Evolutionary conservation across 805 yeast genomes (phyloP), one percentile per base, ranked within the genome.

Genomic region (Saccharomycopsis sp.): DNA sequence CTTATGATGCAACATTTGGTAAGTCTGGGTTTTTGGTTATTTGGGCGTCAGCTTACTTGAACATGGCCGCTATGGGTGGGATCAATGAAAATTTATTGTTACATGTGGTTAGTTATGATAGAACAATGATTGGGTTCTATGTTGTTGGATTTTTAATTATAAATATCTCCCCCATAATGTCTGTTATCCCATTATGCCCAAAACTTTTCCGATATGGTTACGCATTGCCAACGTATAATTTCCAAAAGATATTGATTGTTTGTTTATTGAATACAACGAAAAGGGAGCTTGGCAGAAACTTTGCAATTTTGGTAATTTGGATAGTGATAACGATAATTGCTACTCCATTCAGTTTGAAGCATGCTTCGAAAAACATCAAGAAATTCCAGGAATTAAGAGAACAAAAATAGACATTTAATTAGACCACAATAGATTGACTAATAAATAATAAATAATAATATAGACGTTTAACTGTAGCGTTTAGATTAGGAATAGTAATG

Each of bases 31-130:
- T 84, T 60, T 70, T 85, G 33, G 79, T 84, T 1, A 75, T 73
- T 52, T 85, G 93, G 93, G 71, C 81, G 74, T 54, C 77, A 22
- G 68, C 79, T 4, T 85, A 65, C 58, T 54, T 85, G 43, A 73
- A 85, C 4, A 79, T 85, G 85, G 63, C 78, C 48, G 85, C 89
- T 0, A 80, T 82, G 27, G 94, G 93, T 47, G 76, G 81, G 35
- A 79, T 82, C 24, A 81, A 79, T 56, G 93, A 85, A 60, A 75
- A 80, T 50, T 62, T 74, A 53, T 57, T 77, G 59, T 23, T 82
- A 3, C 56, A 72, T 4, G 62, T 80, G 40, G 61, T 77, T 4
- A 45, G 66, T 13, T 67, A 68, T 43, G 89, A 93, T 1, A 37
- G 46, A 14, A 85, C 87, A 21, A 54, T 71, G 41, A 52, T 81